These are phyloP conservation scores for Xylariaceae sp. DNA, from an alignment of 2,329 filamentous ascomycete species.

Conservation along the genomic window DNA sequence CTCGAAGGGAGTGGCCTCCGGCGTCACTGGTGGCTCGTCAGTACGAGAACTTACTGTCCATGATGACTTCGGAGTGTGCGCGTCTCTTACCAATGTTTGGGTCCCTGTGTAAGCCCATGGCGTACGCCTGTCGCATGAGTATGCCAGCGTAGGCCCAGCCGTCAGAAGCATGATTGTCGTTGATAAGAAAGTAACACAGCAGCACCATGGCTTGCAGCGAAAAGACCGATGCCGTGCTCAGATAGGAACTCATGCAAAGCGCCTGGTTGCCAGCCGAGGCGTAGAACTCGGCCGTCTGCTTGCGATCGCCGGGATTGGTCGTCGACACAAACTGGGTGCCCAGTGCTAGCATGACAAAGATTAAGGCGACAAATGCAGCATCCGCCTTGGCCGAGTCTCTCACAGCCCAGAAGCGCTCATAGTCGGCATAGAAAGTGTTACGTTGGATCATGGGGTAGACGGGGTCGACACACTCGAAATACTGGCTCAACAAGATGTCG, in stretches of 20 bases:
- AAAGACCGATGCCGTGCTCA: conserved; percentile 64
- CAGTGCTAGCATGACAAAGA: conserved; percentile 70
- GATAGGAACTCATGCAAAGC: conserved; percentile 65
- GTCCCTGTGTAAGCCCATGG: conserved; percentile 73
- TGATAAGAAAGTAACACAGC: conserved; percentile 78
- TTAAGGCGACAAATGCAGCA: conserved; percentile 61
- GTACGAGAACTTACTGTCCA: too few species aligned
- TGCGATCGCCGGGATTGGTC: conserved; percentile 52
- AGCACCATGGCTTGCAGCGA: conserved; percentile 76
- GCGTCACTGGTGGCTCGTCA: conserved; percentile 54
- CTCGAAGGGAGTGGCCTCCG: conserved; percentile 59
- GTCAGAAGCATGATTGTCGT: conserved; percentile 77
- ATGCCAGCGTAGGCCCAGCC: conserved; percentile 78
- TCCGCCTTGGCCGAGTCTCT: conserved; percentile 54
- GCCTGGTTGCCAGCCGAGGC: conserved; percentile 74
- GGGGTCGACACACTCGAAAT: conserved; percentile 67
- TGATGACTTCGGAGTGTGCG: neutral
- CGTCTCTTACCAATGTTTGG: conserved; percentile 57
- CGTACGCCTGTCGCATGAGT: conserved; percentile 68
- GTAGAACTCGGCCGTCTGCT: conserved; percentile 75
- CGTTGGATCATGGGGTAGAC: conserved; percentile 76
- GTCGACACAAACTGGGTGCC: conserved; percentile 69
- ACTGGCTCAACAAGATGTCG: conserved; percentile 57
- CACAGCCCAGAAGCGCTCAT: conserved; percentile 69
- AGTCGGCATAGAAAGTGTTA: conserved; percentile 68